Evolutionary conservation across 768 basidiomycete genomes (phyloP), one percentile per base, ranked within the genome.

Genomic region (Lactarius psammicola): DNA sequence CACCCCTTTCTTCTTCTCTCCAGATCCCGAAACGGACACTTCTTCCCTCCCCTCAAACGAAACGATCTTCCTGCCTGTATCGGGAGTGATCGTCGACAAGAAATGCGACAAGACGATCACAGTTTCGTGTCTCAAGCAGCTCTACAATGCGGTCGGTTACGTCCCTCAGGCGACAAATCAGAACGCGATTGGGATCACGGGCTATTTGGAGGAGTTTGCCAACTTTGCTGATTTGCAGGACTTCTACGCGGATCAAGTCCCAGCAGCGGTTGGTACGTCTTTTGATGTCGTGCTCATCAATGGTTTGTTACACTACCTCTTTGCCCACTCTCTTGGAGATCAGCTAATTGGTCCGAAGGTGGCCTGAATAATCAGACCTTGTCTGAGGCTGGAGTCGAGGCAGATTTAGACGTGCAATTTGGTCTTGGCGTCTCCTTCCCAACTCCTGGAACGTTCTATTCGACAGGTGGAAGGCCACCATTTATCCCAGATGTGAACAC

Each of bases 381-480:
- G n/a, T 74, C 74, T 0, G 74, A 77, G 17, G 84, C 88, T 18
- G 88, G 88, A 1, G 71, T 64, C 4, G 90, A 92, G 73, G 89
- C 88, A 3, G 80, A 87, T 67, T 75, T 90, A 31, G 88, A 90
- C 67, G 81, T 82, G 4, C 87, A 90, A 70, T 87, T 85, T 73
- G 86, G 82, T 1, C 86, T 82, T 65, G 89, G 89, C 23, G 62
- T 91, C 31, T 79, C 86, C 5, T 82, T 81, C 71, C 88, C 88
- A 1, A 88, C 82, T 7, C 82, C 82, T 3, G 78, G 76, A 7
- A 84, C 81, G 4, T 86, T 86, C 69, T 89, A 78, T 69, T 84
- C 87, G 0, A 90, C 88, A 28, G 82, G 78, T 18, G 88, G 89
- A 5, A 68, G 77, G 4, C 86, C 88, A 2, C 86, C 85, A 26